Percentiles rank a stretch among this genome's conserved stretches.
Conservation (phyloP, 148 eudicot genomes). For the Selenicereus undatus region DNA sequence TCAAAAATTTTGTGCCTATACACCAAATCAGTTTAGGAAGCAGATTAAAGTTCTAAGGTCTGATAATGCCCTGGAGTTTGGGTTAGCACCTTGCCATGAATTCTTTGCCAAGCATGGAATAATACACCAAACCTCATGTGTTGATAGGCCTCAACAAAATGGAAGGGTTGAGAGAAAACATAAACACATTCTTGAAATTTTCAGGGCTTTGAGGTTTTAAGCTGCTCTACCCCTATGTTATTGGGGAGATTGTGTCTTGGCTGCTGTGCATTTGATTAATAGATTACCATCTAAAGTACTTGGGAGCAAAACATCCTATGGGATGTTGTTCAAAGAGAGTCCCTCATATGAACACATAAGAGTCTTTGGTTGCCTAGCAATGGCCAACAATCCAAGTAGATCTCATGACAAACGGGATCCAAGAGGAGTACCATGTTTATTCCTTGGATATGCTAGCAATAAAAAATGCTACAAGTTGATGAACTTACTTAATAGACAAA, state of each 20-base stretch:
- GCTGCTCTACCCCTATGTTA: background rate
- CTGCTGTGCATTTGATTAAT: background rate
- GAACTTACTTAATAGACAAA: background rate
- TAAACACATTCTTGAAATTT: background rate
- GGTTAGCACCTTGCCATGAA: background rate
- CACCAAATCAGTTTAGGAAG: too few relatives aligned
- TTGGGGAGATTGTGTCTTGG: constrained; percentile 8
- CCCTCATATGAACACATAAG: background rate
- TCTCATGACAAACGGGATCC: background rate
- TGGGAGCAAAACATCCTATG: background rate
- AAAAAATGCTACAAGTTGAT: too few relatives aligned
- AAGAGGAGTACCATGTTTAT: background rate
- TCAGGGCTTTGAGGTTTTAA: background rate
- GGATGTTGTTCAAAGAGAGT: background rate
- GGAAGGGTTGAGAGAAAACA: background rate
- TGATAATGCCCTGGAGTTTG: background rate
- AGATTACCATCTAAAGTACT: background rate
- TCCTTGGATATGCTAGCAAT: too few relatives aligned
- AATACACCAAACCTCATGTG: background rate
- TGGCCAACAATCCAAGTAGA: background rate
- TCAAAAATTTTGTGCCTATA: too few relatives aligned
- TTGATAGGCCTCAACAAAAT: constrained; percentile 1
- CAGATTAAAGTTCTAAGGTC: background rate
- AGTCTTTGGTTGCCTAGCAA: background rate
- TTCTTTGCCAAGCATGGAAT: background rate